Evolutionary conservation across 1,284 basidiomycete genomes (phyloP), one percentile per base, ranked within the genome.

Genomic region (Mycosarcoma maydis): DNA sequence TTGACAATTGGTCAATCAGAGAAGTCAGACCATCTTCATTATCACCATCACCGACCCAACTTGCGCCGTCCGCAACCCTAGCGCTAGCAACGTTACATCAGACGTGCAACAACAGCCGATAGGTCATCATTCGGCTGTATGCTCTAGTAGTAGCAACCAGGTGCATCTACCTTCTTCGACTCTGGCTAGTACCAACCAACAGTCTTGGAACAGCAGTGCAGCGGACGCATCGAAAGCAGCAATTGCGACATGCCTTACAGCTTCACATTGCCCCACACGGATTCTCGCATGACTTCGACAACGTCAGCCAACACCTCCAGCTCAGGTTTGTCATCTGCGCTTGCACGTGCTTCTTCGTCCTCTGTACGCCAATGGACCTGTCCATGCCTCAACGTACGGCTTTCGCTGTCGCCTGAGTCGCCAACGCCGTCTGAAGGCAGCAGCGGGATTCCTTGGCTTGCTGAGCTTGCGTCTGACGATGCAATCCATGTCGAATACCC

Each of bases 351-450:
- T 10, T 19, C 42, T 1, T 33, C 55, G 9, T 20, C 55, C 5
- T 38, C 62, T 24, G 44, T 48, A 39, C 50, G 37, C 30, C 47
- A 72, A 36, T 67, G 64, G 69, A 56, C 62, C 4, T 72, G 64
- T 38, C 59, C 55, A 11, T 72, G 62, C 24, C 64, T 72, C 55
- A 67, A 72, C 40, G 26, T 67, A 8, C 69, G 64, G 11, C 58
- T 72, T 6, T 45, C 44, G 3, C 40, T 72, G 10, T 47, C 45
- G 4, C 38, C 54, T 13, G 50, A 46, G 22, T 51, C 53, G 3
- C 9, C 45, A 22, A 38, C 40, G 9, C 24, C 43, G 14, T 19
- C 53, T n/a, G 4, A 26, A 20, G 34, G 32, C 26, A 23, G 22
- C 13, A 27, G 32, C 11, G 26, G 30, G 11, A n/a, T 42, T n/a